Evolutionary conservation across 2,329 filamentous ascomycete species (phyloP), one percentile per base, ranked within the genome.

Genomic region (Blastomyces parvus): DNA sequence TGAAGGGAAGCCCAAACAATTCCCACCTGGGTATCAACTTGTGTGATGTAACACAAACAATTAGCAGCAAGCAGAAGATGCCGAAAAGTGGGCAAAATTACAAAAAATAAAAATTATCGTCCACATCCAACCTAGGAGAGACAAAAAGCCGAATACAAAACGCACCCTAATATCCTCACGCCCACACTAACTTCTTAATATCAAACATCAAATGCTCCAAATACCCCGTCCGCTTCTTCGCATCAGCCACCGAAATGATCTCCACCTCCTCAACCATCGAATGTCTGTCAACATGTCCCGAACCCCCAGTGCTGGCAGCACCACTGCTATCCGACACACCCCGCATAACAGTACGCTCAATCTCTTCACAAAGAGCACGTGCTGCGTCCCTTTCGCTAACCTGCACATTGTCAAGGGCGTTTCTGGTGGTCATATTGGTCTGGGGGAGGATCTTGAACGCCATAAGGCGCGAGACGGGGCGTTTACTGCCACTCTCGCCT

Each of bases 161-260:
- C n/a, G n/a, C 25, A 22, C 25, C 25, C n/a, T 2, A 3, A 17
- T 8, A 1, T 5, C 17, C 27, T 75, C 70, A 85, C 2, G 82
- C 81, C 94, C 94, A 97, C 14, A 99, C 91, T 73, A 97, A 77
- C 80, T 90, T 96, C 84, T 96, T 97, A 70, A 97, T 82, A 64
- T 88, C 89, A 79, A 97, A 91, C 1, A 91, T 90, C 71, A 95
- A 77, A 73, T 93, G 88, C 76, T 97, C 93, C 61, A 97, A 74
- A 69, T 95, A 81, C 0, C 91, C 90, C 0, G 93, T 97, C 65
- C 88, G 91, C 79, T 84, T 89, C 82, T 85, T 93, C 63, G 94
- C 94, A 71, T 97, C 91, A 1, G 85, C 86, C 61, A 96, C 74
- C 30, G 87, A 90, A 61, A 99, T 90, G 60, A 99, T 90, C 69